Evolutionary conservation across 2,329 filamentous ascomycete species (phyloP).

Genomic region (Epichloe scottii): DNA sequence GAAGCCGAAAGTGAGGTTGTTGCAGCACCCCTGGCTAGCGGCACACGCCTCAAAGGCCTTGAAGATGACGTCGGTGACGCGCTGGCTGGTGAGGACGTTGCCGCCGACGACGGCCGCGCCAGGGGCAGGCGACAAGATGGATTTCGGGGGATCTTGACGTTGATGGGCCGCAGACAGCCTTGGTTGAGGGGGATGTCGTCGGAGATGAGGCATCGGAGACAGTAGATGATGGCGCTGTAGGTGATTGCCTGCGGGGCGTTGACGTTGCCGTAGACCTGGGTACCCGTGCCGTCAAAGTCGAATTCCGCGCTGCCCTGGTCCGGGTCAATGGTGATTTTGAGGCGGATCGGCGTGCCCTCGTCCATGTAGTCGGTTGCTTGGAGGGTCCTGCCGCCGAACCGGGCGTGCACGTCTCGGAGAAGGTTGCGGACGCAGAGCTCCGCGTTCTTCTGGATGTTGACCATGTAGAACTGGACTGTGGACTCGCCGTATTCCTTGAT

Average conservation of each 20-base stretch:
- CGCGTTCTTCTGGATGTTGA: conserved; percentile 66
- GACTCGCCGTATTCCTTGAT: conserved; percentile 68
- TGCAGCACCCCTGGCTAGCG: conserved; percentile 68
- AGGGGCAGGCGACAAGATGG: conserved; percentile 63
- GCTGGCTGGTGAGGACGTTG: conserved; percentile 47
- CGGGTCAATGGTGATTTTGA: conserved; percentile 63
- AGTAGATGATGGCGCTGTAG: conserved; percentile 81
- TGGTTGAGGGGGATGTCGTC: conserved; percentile 78
- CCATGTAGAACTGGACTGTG: conserved; percentile 77
- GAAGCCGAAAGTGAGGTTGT: conserved; percentile 76
- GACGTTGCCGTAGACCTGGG: conserved; percentile 68
- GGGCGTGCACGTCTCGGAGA: conserved; percentile 55
- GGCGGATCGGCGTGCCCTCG: conserved; percentile 63
- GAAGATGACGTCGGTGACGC: conserved; percentile 32
- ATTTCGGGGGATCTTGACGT: conserved; percentile 62
- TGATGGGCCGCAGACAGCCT: conserved; percentile 64
- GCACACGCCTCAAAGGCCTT: conserved; percentile 72
- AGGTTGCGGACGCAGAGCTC: conserved; percentile 62
- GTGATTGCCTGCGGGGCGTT: conserved; percentile 76
- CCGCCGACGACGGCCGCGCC: conserved; percentile 72
- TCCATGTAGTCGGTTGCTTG: conserved; percentile 73
- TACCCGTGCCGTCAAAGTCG: conserved; percentile 68
- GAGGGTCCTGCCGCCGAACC: conserved; percentile 59
- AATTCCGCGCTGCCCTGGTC: conserved; percentile 67
- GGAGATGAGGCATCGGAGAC: conserved; percentile 63